Conservation (phyloP, 305 asterid species). For the Fraxinus baroniana region DNA sequence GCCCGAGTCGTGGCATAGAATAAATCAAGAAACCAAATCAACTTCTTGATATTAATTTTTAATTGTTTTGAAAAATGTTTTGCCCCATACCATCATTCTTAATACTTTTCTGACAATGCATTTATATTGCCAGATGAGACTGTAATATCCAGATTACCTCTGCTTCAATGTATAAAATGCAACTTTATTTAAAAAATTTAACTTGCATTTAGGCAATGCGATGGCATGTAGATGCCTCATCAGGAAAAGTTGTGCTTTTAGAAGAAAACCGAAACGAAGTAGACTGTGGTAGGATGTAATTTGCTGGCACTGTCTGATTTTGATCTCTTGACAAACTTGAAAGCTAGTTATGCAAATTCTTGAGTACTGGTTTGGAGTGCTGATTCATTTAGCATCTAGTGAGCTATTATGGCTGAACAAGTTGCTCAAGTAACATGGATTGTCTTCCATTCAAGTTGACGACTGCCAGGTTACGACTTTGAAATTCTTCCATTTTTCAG, state of each 20-base stretch:
- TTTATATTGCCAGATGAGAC: not conserved
- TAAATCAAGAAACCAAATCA: not conserved
- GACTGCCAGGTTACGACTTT: constrained; percentile 5
- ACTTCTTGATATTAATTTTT: not conserved
- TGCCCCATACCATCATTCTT: not conserved
- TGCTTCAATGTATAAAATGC: not conserved
- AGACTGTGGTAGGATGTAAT: not conserved
- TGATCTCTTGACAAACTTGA: not conserved
- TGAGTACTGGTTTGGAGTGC: not conserved
- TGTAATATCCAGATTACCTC: not conserved
- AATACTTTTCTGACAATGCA: not conserved
- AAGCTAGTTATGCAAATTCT: not conserved
- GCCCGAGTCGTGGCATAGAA: not conserved
- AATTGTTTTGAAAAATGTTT: not conserved
- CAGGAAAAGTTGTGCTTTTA: not conserved
- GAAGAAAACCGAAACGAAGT: not conserved
- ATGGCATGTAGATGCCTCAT: not conserved
- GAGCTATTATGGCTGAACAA: constrained; percentile 18
- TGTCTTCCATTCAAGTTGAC: not conserved
- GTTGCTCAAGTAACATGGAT: constrained; percentile 4
- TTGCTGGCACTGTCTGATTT: not conserved
- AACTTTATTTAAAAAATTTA: not conserved
- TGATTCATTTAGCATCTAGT: constrained; percentile 9
- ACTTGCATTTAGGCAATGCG: not conserved
- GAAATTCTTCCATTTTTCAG: constrained; percentile 50